Conservation (phyloP, 2,329 filamentous ascomycete genomes). For the Sporothrix brasiliensis region DNA sequence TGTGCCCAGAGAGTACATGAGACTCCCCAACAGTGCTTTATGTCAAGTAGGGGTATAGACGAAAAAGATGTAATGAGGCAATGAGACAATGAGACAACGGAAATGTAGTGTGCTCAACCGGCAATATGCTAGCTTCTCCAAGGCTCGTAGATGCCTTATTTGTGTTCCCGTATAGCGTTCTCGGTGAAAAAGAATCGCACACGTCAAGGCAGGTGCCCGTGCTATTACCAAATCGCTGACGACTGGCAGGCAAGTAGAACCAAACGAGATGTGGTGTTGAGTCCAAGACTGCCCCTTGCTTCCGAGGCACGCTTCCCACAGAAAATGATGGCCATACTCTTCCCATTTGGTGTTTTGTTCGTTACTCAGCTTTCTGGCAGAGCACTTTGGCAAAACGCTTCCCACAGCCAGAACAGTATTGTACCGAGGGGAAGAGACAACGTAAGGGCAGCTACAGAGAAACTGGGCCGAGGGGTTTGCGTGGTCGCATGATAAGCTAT, state of each 20-base stretch:
- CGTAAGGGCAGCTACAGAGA: too few species aligned
- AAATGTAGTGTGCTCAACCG: background rate
- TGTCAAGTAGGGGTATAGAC: background rate
- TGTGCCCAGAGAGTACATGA: slow-evolving; percentile 20
- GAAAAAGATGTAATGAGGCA: background rate
- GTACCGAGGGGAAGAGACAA: background rate
- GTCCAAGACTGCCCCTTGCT: slow-evolving; percentile 12
- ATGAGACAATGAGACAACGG: background rate
- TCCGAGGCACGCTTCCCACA: background rate
- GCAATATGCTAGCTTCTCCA: background rate
- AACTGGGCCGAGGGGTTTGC: background rate
- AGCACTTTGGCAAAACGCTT: background rate
- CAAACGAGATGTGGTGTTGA: background rate
- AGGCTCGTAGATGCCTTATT: slow-evolving; percentile 4
- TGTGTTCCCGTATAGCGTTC: background rate
- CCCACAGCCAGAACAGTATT: background rate
- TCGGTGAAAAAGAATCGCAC: background rate
- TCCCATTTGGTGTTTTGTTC: background rate
- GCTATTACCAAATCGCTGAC: too few species aligned
- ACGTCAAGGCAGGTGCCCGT: too few species aligned
- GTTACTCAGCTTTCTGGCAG: slow-evolving; percentile 24
- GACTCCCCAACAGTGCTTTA: background rate
- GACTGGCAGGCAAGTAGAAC: background rate
- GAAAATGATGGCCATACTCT: background rate
- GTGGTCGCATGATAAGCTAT: slow-evolving; percentile 25